These are phyloP conservation scores for Beauveria bassiana DNA, from an alignment of 2,329 filamentous ascomycete species.

Conservation along the genomic window DNA sequence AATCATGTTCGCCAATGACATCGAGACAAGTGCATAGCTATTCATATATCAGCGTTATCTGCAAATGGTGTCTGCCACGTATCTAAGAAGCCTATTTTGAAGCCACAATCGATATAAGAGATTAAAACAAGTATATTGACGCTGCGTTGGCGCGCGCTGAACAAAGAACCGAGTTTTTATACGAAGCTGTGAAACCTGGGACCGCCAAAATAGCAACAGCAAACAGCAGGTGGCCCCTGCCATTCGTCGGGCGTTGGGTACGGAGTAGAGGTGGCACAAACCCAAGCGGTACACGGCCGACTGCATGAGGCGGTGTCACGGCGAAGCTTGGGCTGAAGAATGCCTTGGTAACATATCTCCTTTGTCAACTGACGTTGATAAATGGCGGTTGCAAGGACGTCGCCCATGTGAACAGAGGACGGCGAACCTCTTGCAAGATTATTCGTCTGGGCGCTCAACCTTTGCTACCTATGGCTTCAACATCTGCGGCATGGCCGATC, in stretches of 20 bases:
- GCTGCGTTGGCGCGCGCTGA: neutral
- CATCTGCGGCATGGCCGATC: slow-evolving; percentile 36
- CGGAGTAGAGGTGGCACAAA: neutral
- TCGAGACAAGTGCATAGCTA: neutral
- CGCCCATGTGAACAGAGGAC: neutral
- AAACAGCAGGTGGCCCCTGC: slow-evolving; percentile 10
- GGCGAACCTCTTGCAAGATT: neutral
- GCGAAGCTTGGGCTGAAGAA: neutral
- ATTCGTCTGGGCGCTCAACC: too few relatives aligned
- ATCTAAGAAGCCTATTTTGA: neutral
- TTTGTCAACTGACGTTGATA: neutral
- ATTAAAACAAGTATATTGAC: neutral
- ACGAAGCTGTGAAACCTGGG: slow-evolving; percentile 1
- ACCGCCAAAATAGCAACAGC: slow-evolving; percentile 7
- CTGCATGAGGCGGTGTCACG: neutral
- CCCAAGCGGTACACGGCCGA: neutral
- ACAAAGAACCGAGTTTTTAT: neutral
- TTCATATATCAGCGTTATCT: neutral
- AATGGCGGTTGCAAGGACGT: neutral
- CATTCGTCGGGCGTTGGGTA: neutral
- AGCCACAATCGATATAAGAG: neutral
- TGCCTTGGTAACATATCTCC: neutral
- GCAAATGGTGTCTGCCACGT: neutral
- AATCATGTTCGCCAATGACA: neutral
- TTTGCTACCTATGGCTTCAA: neutral